Evolutionary conservation across 2,329 filamentous ascomycete genomes (phyloP), one percentile per base, ranked within the genome.

Genomic region (Thermothelomyces thermophilus): DNA sequence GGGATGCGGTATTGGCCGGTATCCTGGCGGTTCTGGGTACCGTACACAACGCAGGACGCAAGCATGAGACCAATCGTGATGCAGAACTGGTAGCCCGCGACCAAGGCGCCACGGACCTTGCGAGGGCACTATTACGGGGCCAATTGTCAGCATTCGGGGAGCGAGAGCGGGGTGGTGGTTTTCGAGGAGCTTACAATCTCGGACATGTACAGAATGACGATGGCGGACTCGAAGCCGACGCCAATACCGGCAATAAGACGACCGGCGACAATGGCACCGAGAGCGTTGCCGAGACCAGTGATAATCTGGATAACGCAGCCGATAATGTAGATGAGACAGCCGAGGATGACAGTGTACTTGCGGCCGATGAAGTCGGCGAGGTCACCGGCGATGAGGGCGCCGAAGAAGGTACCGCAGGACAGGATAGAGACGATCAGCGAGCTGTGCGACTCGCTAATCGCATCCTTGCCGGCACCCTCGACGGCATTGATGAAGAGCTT

Each of bases 141-240:
- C 28, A 3, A 7, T 8, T 11, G 51, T 54, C 44, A 51, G n/a
- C n/a, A n/a, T n/a, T n/a, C n/a, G n/a, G n/a, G n/a, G n/a, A n/a
- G n/a, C n/a, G n/a, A n/a, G n/a, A n/a, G n/a, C n/a, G n/a, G n/a
- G n/a, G n/a, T n/a, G n/a, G n/a, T n/a, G n/a, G n/a, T n/a, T n/a
- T n/a, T n/a, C n/a, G n/a, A n/a, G n/a, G 2, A 24, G 69, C 66
- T 72, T 68, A 74, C 74, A 64, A 90, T 87, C 70, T 90, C 87
- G 42, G 84, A 88, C 87, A 93, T 91, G 79, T 93, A 90, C 54
- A 90, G 74, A 63, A 90, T 87, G 67, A 90, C 82, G 61, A 89
- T 82, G 61, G 86, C 84, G 8, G 84, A 88, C 59, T 87, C 84
- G 65, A 89, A 89, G 63, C 86, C 87, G 61, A 90, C 85, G 74